phyloP scores from a whole-genome alignment of 2,329 filamentous ascomycete species.

The Penicillium psychrosexuale region DNA sequence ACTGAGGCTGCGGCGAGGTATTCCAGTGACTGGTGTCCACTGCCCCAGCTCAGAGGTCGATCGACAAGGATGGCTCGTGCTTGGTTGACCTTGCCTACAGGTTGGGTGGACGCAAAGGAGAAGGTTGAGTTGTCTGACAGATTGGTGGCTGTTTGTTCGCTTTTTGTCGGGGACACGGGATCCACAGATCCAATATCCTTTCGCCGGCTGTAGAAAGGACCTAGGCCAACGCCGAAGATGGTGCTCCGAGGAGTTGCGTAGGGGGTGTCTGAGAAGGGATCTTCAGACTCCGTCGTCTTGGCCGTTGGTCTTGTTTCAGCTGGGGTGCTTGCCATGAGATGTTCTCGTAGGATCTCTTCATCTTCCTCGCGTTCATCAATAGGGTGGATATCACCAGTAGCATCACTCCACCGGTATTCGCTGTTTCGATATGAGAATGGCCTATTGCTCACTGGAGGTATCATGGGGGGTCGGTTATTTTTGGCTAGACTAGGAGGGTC shows the following conservation, averaged over 20 bases:
- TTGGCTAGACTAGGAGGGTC: slow-evolving; percentile 42
- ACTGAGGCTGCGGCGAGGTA: slow-evolving; percentile 20
- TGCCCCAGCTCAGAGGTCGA: slow-evolving; percentile 23
- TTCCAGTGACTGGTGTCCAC: slow-evolving; percentile 27
- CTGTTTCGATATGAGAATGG: slow-evolving; percentile 43
- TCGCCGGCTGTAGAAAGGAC: slow-evolving; percentile 23
- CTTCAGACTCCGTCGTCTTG: slow-evolving; percentile 16
- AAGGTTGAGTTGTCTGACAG: slow-evolving; percentile 54
- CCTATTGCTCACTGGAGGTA: slow-evolving; percentile 34
- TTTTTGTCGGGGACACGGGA: slow-evolving; percentile 48
- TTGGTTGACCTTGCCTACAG: slow-evolving; percentile 17
- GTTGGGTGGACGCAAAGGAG: slow-evolving; percentile 36
- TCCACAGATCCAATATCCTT: slow-evolving; percentile 16
- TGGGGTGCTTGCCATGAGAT: slow-evolving; percentile 22
- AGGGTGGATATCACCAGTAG: slow-evolving; percentile 57
- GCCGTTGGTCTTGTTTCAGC: not conserved
- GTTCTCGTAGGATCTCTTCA: slow-evolving; percentile 38
- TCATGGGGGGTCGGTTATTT: slow-evolving; percentile 32
- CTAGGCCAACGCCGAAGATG: slow-evolving; percentile 23
- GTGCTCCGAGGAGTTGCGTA: slow-evolving; percentile 29
- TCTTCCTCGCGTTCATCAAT: slow-evolving; percentile 63
- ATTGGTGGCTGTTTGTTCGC: slow-evolving; percentile 55
- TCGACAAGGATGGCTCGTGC: slow-evolving; percentile 20
- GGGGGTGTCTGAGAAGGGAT: slow-evolving; percentile 28
- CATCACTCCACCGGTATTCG: slow-evolving; percentile 48